These are phyloP conservation scores for Dissophora globulifera DNA, from an alignment of 192 early-diverging fungal species.

Conservation along the genomic window DNA sequence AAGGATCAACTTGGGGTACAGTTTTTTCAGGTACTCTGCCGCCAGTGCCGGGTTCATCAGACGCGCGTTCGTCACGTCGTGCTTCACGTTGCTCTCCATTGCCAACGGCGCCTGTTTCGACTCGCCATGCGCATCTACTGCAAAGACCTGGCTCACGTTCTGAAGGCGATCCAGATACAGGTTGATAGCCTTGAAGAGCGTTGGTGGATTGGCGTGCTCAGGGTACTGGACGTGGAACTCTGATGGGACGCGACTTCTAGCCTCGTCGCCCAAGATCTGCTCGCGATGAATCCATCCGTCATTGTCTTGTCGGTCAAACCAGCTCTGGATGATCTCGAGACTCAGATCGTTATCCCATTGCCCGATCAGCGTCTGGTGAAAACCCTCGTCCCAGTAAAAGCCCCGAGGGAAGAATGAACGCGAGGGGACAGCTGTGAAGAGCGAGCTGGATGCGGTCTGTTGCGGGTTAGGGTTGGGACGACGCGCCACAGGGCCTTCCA, in stretches of 20 bases:
- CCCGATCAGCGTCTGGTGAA: conserved; percentile 85
- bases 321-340: conserved; percentile 82
- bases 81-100: conserved; percentile 7
- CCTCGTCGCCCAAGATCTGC: conserved; percentile 94
- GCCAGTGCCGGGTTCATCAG: conserved; percentile 57
- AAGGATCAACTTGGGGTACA: conserved; percentile 72
- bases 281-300: conserved; percentile 94
- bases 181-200: conserved; percentile 76
- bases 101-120: conserved; percentile 15
- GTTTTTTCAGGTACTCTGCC: conserved; percentile 51
- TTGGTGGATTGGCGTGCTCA: conserved; percentile 94
- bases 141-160: conserved; percentile 10
- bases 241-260: conserved; percentile 83
- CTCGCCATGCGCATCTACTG: conserved; percentile 1
- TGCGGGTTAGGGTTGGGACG: conserved; percentile 61
- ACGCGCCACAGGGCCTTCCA: conserved; percentile 52
- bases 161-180: conserved; percentile 70
- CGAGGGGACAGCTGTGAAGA: conserved; percentile 87
- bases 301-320: conserved; percentile 80
- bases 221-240: conserved; percentile 96
- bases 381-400: conserved; percentile 98
- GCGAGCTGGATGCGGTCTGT: conserved; percentile 68
- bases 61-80: conserved; percentile 49
- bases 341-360: conserved; percentile 91
- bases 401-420: conserved; percentile 96